phyloP scores from a whole-genome alignment of 805 yeast species.

The Lachancea sp. region DNA sequence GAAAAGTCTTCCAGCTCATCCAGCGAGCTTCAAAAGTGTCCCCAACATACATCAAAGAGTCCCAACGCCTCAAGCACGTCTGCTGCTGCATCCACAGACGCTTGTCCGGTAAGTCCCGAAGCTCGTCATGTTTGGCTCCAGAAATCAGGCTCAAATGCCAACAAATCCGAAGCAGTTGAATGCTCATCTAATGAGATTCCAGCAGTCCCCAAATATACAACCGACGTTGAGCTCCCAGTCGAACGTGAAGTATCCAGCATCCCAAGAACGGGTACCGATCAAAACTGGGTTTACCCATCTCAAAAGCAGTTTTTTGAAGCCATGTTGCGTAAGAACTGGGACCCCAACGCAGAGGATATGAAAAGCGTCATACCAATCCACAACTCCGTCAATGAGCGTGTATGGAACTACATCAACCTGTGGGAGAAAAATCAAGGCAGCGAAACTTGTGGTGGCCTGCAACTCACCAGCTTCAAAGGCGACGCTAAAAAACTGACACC shows the following conservation, averaged over 20 bases:
- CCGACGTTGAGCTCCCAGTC: constrained; percentile 48
- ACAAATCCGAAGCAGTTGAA: constrained; percentile 21
- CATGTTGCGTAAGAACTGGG: constrained; percentile 86
- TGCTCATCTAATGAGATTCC: constrained; percentile 45
- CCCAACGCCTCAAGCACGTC: constrained; percentile 18
- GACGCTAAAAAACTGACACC: constrained; percentile 84
- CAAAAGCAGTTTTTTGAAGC: constrained; percentile 93
- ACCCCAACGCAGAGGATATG: constrained; percentile 80
- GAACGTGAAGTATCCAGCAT: constrained; percentile 75
- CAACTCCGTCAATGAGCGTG: constrained; percentile 86
- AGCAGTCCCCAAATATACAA: constrained; percentile 29
- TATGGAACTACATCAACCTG: constrained; percentile 74
- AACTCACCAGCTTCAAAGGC: constrained; percentile 81
- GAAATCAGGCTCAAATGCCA: constrained; percentile 22
- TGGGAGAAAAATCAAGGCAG: constrained; percentile 71
- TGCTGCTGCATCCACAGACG: not conserved
- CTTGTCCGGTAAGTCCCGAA: constrained; percentile 63
- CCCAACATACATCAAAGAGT: not conserved
- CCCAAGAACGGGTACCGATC: constrained; percentile 62
- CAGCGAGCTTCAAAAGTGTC: not conserved
- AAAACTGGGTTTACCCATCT: constrained; percentile 92
- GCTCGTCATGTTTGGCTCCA: constrained; percentile 54
- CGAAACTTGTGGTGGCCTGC: constrained; percentile 74
- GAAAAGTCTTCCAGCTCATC: constrained; percentile 6
- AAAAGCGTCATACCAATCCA: constrained; percentile 87